Conservation (phyloP, 352 stramenopile genomes). For the Phytophthora citricola region DNA sequence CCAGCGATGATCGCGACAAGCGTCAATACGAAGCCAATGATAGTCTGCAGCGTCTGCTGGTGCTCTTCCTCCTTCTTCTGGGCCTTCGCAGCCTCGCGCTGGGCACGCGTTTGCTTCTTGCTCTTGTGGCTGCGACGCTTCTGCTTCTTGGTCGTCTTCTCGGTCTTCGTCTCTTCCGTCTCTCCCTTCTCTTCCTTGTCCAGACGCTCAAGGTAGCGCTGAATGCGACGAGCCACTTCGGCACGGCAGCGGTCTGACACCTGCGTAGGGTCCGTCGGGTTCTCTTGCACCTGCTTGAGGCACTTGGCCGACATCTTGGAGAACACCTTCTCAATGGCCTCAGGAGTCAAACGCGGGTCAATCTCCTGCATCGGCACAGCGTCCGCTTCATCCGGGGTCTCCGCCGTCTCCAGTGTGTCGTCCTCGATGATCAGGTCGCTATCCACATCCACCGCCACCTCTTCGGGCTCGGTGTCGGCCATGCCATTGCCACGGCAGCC, state of each 20-base stretch:
- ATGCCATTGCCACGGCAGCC: slow-evolving; percentile 37
- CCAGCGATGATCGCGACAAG: slow-evolving; percentile 62
- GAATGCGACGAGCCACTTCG: slow-evolving; percentile 63
- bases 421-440: slow-evolving; percentile 49
- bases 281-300: slow-evolving; percentile 74
- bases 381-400: slow-evolving; percentile 12
- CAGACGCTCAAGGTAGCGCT: slow-evolving; percentile 67
- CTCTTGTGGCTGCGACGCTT: slow-evolving; percentile 74
- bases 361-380: slow-evolving; percentile 30
- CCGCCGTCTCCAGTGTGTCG: slow-evolving; percentile 44
- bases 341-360: slow-evolving; percentile 58
- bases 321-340: slow-evolving; percentile 75
- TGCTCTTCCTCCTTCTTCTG: slow-evolving; percentile 76
- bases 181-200: slow-evolving; percentile 44
- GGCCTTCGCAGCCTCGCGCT: slow-evolving; percentile 58
- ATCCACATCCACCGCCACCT: slow-evolving; percentile 46
- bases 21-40: slow-evolving; percentile 74
- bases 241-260: slow-evolving; percentile 73
- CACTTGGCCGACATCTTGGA: slow-evolving; percentile 80
- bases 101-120: slow-evolving; percentile 65
- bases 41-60: slow-evolving; percentile 70
- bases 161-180: slow-evolving; percentile 35
- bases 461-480: slow-evolving; percentile 35
- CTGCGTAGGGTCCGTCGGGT: slow-evolving; percentile 62
- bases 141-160: slow-evolving; percentile 43